Evolutionary conservation across 164 flowering plant species (phyloP).

Genomic region (Platanus orientalis): DNA sequence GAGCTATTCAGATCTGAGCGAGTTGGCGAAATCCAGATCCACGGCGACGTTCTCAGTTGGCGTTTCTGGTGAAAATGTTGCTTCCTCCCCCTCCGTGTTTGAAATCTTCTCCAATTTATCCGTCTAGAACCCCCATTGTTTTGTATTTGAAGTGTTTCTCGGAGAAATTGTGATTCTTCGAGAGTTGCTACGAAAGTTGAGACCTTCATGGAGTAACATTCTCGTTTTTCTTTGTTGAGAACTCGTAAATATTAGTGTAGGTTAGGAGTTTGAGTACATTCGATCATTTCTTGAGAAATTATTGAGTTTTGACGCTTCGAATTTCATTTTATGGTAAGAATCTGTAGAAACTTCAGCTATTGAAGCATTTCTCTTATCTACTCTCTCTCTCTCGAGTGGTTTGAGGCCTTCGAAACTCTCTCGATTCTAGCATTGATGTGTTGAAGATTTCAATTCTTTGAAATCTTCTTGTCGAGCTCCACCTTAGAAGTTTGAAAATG

Average conservation of each 20-base stretch:
- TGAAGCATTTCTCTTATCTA: background rate
- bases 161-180: background rate
- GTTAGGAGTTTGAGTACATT: background rate
- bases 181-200: background rate
- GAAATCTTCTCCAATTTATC: background rate
- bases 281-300: background rate
- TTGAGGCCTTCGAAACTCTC: background rate
- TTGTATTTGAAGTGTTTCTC: background rate
- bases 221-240: background rate
- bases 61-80: background rate
- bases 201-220: background rate
- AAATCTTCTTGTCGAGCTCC: background rate
- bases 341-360: background rate
- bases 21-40: conserved; percentile 2
- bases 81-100: background rate
- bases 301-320: background rate
- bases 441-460: background rate
- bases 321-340: background rate
- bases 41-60: background rate
- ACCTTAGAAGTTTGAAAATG: conserved; percentile 26
- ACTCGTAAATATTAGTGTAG: background rate
- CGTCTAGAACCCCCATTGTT: too few relatives aligned
- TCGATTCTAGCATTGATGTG: background rate
- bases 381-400: too few relatives aligned
- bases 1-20: conserved; percentile 1